Evolutionary conservation across 768 basidiomycete genomes (phyloP).

Genomic region (Piloderma croceum): DNA sequence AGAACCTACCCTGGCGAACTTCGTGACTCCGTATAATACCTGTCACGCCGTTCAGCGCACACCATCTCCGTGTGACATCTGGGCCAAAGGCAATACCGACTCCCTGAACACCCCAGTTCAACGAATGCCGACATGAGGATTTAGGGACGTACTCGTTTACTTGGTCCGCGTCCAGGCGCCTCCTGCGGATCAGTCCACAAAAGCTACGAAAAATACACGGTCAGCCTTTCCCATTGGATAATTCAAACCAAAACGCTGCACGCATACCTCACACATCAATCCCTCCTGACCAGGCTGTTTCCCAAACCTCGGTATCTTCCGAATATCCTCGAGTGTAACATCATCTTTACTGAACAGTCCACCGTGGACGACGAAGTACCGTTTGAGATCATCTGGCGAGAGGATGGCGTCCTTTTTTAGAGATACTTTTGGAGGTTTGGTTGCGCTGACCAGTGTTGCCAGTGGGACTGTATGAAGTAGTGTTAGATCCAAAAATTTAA

Average conservation of each 20-base stretch:
- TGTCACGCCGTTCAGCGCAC: conserved; percentile 76
- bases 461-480: conserved; percentile 76
- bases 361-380: conserved; percentile 94
- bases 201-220: conserved; percentile 39
- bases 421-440: conserved; percentile 45
- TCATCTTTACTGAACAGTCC: conserved; percentile 94
- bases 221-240: not conserved
- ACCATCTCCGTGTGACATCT: conserved; percentile 88
- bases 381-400: conserved; percentile 74
- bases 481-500: no score
- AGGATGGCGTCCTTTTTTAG: conserved; percentile 54
- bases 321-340: conserved; percentile 90
- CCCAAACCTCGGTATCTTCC: conserved; percentile 81
- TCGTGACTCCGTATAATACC: conserved; percentile 94
- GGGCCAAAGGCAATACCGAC: conserved; percentile 96
- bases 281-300: conserved; percentile 92
- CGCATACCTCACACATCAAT: conserved; percentile 73
- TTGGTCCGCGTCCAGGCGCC: conserved; percentile 83
- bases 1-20: conserved; percentile 74
- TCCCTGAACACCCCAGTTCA: conserved; percentile 47
- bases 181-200: conserved; percentile 98
- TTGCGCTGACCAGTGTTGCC: conserved; percentile 77
- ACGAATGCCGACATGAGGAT: conserved; percentile 5
- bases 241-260: conserved; percentile 2
- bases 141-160: conserved; percentile 70